Evolutionary conservation across 192 early-diverging fungal genomes (phyloP), one percentile per base, ranked within the genome.

Genomic region (Podila verticillata): DNA sequence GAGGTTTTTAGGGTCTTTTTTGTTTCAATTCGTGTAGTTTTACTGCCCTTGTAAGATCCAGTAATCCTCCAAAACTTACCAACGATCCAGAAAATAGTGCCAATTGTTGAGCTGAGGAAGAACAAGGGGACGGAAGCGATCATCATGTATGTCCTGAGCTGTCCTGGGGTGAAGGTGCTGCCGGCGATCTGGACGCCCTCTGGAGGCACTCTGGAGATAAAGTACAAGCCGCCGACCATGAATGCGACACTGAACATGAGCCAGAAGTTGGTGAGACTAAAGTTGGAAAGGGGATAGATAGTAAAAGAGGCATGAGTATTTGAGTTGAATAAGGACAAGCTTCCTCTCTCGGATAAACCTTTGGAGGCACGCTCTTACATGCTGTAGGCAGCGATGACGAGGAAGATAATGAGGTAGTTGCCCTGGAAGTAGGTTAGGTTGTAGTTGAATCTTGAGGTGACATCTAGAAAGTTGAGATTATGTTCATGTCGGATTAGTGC

Each of bases 1-100:
- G 20, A n/a, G n/a, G n/a, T n/a, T n/a, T n/a, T n/a, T n/a, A n/a
- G n/a, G n/a, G n/a, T n/a, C n/a, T n/a, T n/a, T n/a, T n/a, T n/a
- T n/a, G n/a, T n/a, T n/a, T n/a, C n/a, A n/a, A n/a, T n/a, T n/a
- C n/a, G n/a, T n/a, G n/a, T n/a, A n/a, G n/a, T n/a, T n/a, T n/a
- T n/a, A n/a, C n/a, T n/a, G n/a, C n/a, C n/a, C n/a, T 2, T 39
- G 36, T 3, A 17, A n/a, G n/a, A 44, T 44, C 39, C 13, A 63
- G 15, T 22, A 51, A 17, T 26, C 39, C 10, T 22, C 29, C 39
- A 5, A 19, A 24, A 75, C 83, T 67, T 86, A 86, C 86, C 86
- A 67, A 88, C 71, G 63, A 89, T 84, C 89, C 89, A 91, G 56
- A 91, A 89, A 47, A 91, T 75, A 26, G 84, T 85, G 12, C 86